Evolutionary conservation across 2,329 filamentous ascomycete genomes (phyloP).

Genomic region (Sclerotinia trifoliorum): DNA sequence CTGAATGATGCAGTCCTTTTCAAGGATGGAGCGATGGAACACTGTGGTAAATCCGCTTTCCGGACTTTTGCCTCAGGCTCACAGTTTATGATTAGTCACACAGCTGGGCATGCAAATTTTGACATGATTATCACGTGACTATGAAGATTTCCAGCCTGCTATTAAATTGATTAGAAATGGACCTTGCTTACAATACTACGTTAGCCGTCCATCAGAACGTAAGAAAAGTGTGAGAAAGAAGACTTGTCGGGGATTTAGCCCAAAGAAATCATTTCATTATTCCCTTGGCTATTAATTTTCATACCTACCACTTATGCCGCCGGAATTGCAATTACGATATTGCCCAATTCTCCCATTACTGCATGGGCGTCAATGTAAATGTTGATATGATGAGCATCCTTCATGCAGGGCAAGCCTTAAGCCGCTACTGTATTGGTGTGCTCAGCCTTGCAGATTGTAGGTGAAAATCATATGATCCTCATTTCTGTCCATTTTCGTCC

Average conservation of each 20-base stretch:
- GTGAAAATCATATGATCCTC: conserved; percentile 20
- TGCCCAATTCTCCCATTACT: conserved; percentile 8
- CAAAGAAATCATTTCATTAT: background rate
- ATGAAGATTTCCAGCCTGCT: background rate
- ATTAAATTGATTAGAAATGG: no score
- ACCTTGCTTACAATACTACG: background rate
- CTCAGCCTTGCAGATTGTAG: conserved; percentile 20
- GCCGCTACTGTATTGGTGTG: conserved; percentile 18
- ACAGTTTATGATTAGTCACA: background rate
- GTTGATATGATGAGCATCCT: conserved; percentile 5
- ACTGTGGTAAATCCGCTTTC: background rate
- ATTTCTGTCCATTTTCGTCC: conserved; percentile 3
- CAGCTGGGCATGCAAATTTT: no score
- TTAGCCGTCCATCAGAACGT: background rate
- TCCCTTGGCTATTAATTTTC: background rate
- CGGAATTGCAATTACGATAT: background rate
- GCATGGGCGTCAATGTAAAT: conserved; percentile 10
- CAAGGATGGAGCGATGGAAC: background rate
- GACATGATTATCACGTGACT: background rate
- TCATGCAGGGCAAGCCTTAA: conserved; percentile 7
- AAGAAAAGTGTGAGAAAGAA: background rate
- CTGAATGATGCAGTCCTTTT: background rate
- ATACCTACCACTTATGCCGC: conserved; percentile 1
- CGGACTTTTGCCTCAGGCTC: background rate
- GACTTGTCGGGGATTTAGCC: background rate